Base-by-base conservation (phyloP, 768 basidiomycete species). In the Fomitopsis serialis region DNA sequence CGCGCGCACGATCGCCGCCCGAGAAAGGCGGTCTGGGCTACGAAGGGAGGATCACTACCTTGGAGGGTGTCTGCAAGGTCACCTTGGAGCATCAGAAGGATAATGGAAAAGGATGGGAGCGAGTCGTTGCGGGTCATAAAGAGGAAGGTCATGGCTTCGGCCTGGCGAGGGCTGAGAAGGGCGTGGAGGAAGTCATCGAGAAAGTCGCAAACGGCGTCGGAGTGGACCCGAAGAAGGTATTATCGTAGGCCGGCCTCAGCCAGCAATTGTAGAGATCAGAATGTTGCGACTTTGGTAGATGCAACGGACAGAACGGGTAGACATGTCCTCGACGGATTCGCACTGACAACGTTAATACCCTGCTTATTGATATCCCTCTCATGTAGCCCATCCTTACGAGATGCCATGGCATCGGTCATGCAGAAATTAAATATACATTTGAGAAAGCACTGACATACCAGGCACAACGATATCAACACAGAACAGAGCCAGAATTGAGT, bases 21-120 rank as follows among this genome's bases (percentile, higher is more conserved):
- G 62, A 58, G 44, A 54, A 64, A 35, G 73, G 74, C 27, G 74
- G 74, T 42, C 62, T 75, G 3, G 74, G 73, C 12, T 75, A 73
- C 54, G 50, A 57, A 24, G 57, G 54, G 29, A 47, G 51, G 50
- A 48, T 58, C 35, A 70, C 66, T 43, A 68, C 67, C 32, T 25
- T 69, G 35, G 59, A 66, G 56, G 73, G 68, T 4, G 47, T 70
- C 34, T 73, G 69, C 63, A 66, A 72, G 59, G 58, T 68, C 23
- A 66, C 68, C 12, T 53, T 63, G 21, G 69, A 73, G 52, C 64
- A 68, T 49, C 46, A 57, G 53, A 61, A 59, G 47, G 59, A 52
- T 24, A 63, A 61, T 19, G 66, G 67, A 15, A 50, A 52, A 29
- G 64, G 50, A 17, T 64, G 65, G 54, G 49, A 53, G 55, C 60